Conservation (phyloP, 2,329 filamentous ascomycete species). For the Fusarium metavorans region DNA sequence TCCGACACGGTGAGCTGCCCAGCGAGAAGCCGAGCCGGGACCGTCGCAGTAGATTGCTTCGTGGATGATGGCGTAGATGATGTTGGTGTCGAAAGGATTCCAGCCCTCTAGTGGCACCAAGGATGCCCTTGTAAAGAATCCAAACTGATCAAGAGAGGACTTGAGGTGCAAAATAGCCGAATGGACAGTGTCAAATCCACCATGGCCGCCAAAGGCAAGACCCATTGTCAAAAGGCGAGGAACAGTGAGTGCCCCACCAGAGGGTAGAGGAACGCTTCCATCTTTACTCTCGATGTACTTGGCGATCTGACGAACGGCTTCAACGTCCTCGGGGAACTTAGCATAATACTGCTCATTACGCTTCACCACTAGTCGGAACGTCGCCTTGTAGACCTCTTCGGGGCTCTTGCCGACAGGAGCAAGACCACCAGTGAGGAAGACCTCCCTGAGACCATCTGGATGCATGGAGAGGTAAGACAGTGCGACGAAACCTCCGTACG, state of each 20-base stretch:
- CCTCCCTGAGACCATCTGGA: conserved; percentile 82
- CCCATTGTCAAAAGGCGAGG: conserved; percentile 83
- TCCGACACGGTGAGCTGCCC: conserved; percentile 79
- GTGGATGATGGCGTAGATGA: conserved; percentile 89
- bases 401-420: conserved; percentile 79
- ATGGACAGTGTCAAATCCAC: conserved; percentile 81
- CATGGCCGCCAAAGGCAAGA: conserved; percentile 81
- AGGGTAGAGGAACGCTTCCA: conserved; percentile 71
- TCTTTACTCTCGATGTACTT: conserved; percentile 71
- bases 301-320: conserved; percentile 74
- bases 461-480: conserved; percentile 87
- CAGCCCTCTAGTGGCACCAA: conserved; percentile 76
- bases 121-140: conserved; percentile 79
- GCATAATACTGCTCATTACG: conserved; percentile 84
- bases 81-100: conserved; percentile 77
- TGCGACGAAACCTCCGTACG: conserved; percentile 89
- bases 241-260: conserved; percentile 79
- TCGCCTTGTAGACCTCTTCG: conserved; percentile 80
- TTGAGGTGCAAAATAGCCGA: conserved; percentile 76
- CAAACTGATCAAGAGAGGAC: conserved; percentile 80
- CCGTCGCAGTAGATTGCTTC: conserved; percentile 88
- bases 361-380: conserved; percentile 76
- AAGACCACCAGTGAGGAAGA: conserved; percentile 86
- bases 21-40: conserved; percentile 71
- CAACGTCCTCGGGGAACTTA: conserved; percentile 86